These are phyloP conservation scores for Cercospora citrullina DNA, from an alignment of 2,329 filamentous ascomycete species.

Conservation along the genomic window DNA sequence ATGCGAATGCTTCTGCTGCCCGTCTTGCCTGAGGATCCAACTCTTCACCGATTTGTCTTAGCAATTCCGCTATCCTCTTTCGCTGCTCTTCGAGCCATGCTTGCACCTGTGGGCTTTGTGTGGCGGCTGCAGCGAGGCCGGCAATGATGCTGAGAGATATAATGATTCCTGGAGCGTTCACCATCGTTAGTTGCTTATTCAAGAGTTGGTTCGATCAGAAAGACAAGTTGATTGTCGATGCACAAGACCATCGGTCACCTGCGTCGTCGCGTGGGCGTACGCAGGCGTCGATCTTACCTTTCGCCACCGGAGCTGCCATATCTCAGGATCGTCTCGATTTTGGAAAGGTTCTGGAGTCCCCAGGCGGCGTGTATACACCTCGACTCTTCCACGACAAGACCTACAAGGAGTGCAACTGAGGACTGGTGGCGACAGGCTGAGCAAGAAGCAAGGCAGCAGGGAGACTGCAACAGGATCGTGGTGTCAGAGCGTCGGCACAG, in stretches of 20 bases:
- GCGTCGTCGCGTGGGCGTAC: slow-evolving; percentile 10
- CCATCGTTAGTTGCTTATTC: slow-evolving; percentile 19
- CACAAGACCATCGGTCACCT: slow-evolving; percentile 18
- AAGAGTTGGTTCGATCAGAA: not conserved
- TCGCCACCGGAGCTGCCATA: slow-evolving; percentile 20
- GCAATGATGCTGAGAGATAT: slow-evolving; percentile 62
- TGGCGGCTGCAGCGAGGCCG: slow-evolving; percentile 62
- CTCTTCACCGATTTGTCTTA: slow-evolving; percentile 62
- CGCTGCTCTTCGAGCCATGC: slow-evolving; percentile 63
- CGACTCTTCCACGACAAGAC: not conserved
- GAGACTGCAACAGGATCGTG: not conserved
- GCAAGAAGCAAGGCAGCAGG: slow-evolving; percentile 4
- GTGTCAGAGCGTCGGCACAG: not conserved
- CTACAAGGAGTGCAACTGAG: not conserved
- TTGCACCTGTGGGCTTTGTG: slow-evolving; percentile 63
- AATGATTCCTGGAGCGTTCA: slow-evolving; percentile 55
- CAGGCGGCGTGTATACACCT: not conserved
- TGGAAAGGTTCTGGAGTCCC: not conserved
- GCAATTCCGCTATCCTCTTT: slow-evolving; percentile 60
- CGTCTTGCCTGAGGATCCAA: slow-evolving; percentile 51
- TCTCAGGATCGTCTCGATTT: not conserved
- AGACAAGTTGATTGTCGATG: not conserved
- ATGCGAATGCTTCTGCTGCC: slow-evolving; percentile 42
- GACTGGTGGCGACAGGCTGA: not conserved
- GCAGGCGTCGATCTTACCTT: slow-evolving; percentile 13